A percentile compares a stretch with the other conserved stretches of the same genome.
Conservation (phyloP, 495 filamentous ascomycete genomes). For the Amphirosellinia nigrospora region DNA sequence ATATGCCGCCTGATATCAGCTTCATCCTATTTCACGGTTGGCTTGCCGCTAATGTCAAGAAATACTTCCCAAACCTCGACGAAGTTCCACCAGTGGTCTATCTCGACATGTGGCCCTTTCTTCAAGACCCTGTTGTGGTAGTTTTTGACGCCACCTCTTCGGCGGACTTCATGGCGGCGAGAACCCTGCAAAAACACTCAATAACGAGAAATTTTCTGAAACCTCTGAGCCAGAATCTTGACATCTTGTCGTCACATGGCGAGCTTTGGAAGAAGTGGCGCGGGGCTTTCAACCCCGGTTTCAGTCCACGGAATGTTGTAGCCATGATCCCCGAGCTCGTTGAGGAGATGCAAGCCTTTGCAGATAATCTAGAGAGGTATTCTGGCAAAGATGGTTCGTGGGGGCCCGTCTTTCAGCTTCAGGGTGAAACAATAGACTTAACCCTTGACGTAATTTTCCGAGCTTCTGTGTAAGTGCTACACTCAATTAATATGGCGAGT, state of each 20-base stretch:
- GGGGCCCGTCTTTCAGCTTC: too few relatives aligned
- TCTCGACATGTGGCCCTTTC: constrained; percentile 49
- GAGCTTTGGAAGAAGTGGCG: constrained; percentile 45
- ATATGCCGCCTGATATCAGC: too few relatives aligned
- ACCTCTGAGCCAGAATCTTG: constrained; percentile 9
- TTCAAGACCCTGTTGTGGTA: neutral
- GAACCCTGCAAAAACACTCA: neutral
- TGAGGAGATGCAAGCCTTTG: constrained; percentile 41
- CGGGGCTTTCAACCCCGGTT: constrained; percentile 49
- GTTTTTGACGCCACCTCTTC: neutral
- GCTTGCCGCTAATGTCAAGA: constrained; percentile 1
- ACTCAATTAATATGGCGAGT: too few relatives aligned
- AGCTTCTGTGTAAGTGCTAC: too few relatives aligned
- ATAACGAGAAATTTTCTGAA: neutral
- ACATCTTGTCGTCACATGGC: constrained; percentile 43
- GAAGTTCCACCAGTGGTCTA: constrained; percentile 36
- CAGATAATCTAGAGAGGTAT: too few relatives aligned
- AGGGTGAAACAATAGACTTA: too few relatives aligned
- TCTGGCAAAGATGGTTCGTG: too few relatives aligned
- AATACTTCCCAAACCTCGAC: constrained; percentile 22
- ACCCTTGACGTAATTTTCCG: too few relatives aligned
- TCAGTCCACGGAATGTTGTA: constrained; percentile 39
- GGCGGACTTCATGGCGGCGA: neutral
- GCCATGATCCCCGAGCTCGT: too few relatives aligned
- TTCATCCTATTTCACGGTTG: too few relatives aligned